Evolutionary conservation across 2,329 filamentous ascomycete species (phyloP), one percentile per base, ranked within the genome.

Genomic region (Fusarium staphyleae): DNA sequence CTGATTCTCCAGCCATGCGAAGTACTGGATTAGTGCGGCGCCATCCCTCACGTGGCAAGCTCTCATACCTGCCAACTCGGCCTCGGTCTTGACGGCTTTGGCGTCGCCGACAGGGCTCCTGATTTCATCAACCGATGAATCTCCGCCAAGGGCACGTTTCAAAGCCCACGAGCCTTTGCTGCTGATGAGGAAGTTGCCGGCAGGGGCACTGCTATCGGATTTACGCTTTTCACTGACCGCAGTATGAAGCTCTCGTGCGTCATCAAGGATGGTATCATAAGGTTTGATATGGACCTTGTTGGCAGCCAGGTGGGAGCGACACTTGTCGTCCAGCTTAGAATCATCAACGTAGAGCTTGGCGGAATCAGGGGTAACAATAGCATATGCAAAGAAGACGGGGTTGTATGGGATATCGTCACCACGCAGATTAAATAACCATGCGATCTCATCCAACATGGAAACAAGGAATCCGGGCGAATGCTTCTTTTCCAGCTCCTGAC

Each of bases 311-410:
- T 96, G 90, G 12, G 80, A 78, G 64, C 83, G 85, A 51, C 86
- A 87, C 41, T 90, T 85, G 3, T 82, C 76, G 28, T 81, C 86
- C 22, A 98, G 75, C 73, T 97, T 96, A 12, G 84, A 82, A 11
- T 87, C 83, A 68, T 98, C 89, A 52, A 98, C 79, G 69, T 97
- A 99, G 5, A 99, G 81, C 1, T 87, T 92, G 18, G 88, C 90
- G 2, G 85, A 79, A 10, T 81, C 87, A 2, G 87, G 85, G 2
- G 95, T 98, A 58, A 99, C 79, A 34, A 95, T 83, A 36, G 93
- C 93, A 69, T 98, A 99, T 13, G 93, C 95, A 76, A 98, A 98
- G 79, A 99, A 98, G 42, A 99, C 95, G 0, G 95, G 95, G 70
- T 99, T 99, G 78, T 95, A 99, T 0, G 92, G 91, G 62, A 99